These are phyloP conservation scores for Asterochloris sp. DNA, from an alignment of 139 green algal genomes.

Conservation along the genomic window DNA sequence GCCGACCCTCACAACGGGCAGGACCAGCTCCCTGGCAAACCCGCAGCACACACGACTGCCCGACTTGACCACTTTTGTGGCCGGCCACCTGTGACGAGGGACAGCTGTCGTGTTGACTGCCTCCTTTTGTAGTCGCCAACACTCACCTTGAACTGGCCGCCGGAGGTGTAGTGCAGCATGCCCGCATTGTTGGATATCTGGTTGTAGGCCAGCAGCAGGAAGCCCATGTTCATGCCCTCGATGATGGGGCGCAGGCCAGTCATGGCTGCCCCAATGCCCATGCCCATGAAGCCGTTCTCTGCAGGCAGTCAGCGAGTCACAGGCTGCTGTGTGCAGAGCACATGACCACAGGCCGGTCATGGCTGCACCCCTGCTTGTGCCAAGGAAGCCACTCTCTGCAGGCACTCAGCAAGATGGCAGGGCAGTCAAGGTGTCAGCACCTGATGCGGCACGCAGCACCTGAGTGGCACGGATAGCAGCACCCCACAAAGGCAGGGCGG, in stretches of 20 bases:
- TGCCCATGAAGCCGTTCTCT: slow-evolving; percentile 96
- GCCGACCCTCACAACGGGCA: no score
- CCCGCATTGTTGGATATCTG: slow-evolving; percentile 98
- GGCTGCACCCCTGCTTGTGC: no score
- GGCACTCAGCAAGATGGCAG: no score
- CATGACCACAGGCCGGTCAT: not conserved
- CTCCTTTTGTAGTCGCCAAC: not conserved
- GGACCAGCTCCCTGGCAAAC: no score
- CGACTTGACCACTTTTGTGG: not conserved
- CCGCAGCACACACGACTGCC: not conserved
- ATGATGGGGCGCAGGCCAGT: slow-evolving; percentile 92
- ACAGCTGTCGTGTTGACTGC: not conserved
- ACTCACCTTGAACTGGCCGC: slow-evolving; percentile 87
- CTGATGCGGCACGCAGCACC: no score
- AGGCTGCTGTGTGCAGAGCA: not conserved
- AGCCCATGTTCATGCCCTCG: slow-evolving; percentile 99
- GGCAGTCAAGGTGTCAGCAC: no score
- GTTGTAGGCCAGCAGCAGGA: slow-evolving; percentile 97
- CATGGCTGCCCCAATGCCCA: slow-evolving; percentile 95
- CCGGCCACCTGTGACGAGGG: not conserved
- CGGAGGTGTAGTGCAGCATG: slow-evolving; percentile 97
- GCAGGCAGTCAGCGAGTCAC: not conserved
- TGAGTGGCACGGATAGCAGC: no score
- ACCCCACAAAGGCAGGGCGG: no score
- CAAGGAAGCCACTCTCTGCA: no score